Percentiles rank a stretch among this genome's conserved stretches.
These are phyloP conservation scores for Thinopyrum elongatum DNA, from an alignment of 176 grass and related monocot species.

Conservation along the genomic window DNA sequence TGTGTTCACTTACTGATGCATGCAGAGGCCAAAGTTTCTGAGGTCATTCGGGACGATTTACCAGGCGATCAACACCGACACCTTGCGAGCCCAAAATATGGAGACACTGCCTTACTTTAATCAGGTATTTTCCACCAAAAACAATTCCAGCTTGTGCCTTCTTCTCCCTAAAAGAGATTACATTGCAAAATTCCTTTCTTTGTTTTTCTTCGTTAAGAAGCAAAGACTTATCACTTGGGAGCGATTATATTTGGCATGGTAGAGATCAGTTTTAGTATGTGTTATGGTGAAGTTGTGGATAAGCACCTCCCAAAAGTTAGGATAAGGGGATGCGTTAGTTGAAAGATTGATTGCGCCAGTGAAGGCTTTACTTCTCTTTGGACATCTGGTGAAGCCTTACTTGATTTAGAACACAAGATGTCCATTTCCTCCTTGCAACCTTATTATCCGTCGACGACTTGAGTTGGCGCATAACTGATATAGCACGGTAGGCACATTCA, in stretches of 20 bases:
- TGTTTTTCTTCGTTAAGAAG: constrained; percentile 20
- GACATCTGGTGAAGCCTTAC: neutral
- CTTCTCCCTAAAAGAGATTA: neutral
- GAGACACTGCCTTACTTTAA: constrained; percentile 93
- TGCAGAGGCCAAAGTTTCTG: constrained; percentile 86
- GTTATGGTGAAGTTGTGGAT: neutral
- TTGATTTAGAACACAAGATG: neutral
- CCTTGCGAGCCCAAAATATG: constrained; percentile 79
- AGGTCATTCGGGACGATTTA: constrained; percentile 85
- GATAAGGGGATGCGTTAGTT: neutral
- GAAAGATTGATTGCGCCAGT: neutral
- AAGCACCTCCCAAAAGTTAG: neutral
- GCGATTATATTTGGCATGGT: neutral
- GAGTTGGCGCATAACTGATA: neutral
- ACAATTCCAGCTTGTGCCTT: neutral
- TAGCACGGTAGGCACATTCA: neutral
- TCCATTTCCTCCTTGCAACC: neutral
- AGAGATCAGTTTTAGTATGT: neutral
- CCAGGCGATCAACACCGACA: constrained; percentile 84
- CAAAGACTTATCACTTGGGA: neutral
- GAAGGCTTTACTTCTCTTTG: neutral
- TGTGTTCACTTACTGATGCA: neutral
- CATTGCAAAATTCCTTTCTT: constrained; percentile 16
- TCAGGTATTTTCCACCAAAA: constrained; percentile 53
- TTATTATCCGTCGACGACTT: neutral